Base-by-base conservation (phyloP, 176 grass and related monocot genomes). In the Lolium rigidum region DNA sequence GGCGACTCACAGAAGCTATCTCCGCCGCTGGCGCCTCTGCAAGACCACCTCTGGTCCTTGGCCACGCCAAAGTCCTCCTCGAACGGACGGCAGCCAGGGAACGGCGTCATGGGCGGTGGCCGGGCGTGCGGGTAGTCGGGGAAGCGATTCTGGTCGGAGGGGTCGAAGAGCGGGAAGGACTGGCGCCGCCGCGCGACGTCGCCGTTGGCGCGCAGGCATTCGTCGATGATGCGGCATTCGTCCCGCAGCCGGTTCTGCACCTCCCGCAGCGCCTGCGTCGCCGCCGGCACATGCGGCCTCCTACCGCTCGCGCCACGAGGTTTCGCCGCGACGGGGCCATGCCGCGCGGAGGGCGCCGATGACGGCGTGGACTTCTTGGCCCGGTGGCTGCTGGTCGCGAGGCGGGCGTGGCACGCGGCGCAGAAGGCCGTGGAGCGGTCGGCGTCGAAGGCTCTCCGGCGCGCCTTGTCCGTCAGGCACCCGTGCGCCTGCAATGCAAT, bases 141-240 rank as follows among this genome's bases (percentile, higher is more conserved):
- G 70, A 85, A 92, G n/a, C 52, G 28, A 25, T 35, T 7, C 13
- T 44, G 24, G 62, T 89, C 87, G 44, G 88, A 84, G 1, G 94
- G 94, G 68, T 98, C 88, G 80, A 98, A 98, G 39, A 96, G 51
- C 61, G 92, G 96, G 79, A 78, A 83, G 18, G 92, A 90, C 65
- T 83, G 81, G 76, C 81, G 85, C 5, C 85, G 80, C 16, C 76
- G 75, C 18, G 88, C 88, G 78, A n/a, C 52, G 48, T 38, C 57
- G 39, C 25, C 35, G 80, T 90, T 89, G 68, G 78, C 78, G 18
- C 74, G 60, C 58, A 98, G 88, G 74, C 88, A 98, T 50, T 48
- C 54, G 39, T 98, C 96, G 58, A 95, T 94, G 57, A 95, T 77
- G 44, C 82, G 61, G 25, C 93, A 95, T 59, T 98, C 92, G 38